A percentile compares a stretch with the other conserved stretches of the same genome.
Evolutionary conservation across 352 stramenopile genomes (phyloP).

Genomic region (Phytopythium montanum): DNA sequence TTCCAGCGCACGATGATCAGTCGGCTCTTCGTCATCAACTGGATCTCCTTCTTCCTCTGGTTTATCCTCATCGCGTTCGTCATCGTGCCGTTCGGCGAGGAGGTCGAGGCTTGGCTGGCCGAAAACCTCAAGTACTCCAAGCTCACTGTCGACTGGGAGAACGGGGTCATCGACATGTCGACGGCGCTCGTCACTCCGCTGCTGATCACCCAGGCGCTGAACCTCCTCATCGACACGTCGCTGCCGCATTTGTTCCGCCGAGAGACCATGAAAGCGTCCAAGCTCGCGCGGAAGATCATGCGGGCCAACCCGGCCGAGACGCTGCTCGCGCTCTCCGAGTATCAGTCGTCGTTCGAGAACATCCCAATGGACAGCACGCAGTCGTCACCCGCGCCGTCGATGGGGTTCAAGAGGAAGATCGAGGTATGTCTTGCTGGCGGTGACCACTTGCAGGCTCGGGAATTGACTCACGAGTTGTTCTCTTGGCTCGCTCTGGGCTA

Average conservation of each 20-base stretch:
- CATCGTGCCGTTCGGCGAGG: conserved; percentile 79
- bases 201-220: conserved; percentile 82
- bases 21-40: conserved; percentile 85
- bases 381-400: conserved; percentile 16
- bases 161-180: conserved; percentile 84
- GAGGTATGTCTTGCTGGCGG: conserved; percentile 39
- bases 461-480: background rate
- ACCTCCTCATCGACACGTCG: conserved; percentile 80
- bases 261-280: conserved; percentile 66
- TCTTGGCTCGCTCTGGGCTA: background rate
- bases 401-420: conserved; percentile 80
- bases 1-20: conserved; percentile 86
- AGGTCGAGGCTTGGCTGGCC: conserved; percentile 77
- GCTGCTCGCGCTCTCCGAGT: conserved; percentile 74
- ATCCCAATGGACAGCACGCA: conserved; percentile 29
- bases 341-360: conserved; percentile 80
- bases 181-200: conserved; percentile 83
- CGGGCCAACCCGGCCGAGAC: conserved; percentile 79
- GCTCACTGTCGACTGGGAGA: conserved; percentile 79
- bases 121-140: conserved; percentile 80
- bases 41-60: conserved; percentile 90
- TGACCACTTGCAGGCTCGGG: background rate
- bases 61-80: conserved; percentile 88
- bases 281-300: conserved; percentile 78
- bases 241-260: conserved; percentile 61